Base-by-base conservation (phyloP, 1,139 yeast species). In the Pichia sp. region DNA sequence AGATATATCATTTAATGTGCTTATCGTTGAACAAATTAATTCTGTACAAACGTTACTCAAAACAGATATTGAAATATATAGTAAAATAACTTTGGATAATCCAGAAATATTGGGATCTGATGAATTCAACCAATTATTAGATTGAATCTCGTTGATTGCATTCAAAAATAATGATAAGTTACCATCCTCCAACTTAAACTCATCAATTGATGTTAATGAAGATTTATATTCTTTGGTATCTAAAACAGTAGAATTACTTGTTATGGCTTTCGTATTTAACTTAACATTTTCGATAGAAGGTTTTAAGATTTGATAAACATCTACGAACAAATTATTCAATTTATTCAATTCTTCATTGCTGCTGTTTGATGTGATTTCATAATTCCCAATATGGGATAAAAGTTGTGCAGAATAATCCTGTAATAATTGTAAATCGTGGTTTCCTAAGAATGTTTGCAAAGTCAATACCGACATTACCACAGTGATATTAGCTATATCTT, bases 1-100 rank as follows among this genome's bases (percentile, higher is more conserved):
- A 32, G 54, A 57, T 20, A 70, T 50, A 41, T 68, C 69, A 26
- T 64, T 57, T 5, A 63, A 51, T 5, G 62, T 50, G 7, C 58
- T 59, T 13, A 69, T 49, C 24, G 50, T 45, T 13, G 52, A 45
- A 23, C 41, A 43, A 18, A 47, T 47, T 13, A 50, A 38, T 5
- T 7, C 7, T 24, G 43, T 45, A 41, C 49, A 41, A 1, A 36
- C 29, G 16, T 43, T 29, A 8, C 32, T 11, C 23, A 47, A 13
- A 3, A 45, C 13, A 9, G 27, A 20, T 4, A 30, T 35, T 2
- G 47, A 20, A 5, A 47, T 40, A 15, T 47, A 47, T 11, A 47
- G 26, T 3, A 50, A 18, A 11, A 29, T 40, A 9, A 47, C 24
- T 25, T 43, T 30, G 1, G 46, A 20, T 9, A 50, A 38, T 29